Conservation (phyloP, 2,329 filamentous ascomycete genomes). For the Monosporascus sp. region DNA sequence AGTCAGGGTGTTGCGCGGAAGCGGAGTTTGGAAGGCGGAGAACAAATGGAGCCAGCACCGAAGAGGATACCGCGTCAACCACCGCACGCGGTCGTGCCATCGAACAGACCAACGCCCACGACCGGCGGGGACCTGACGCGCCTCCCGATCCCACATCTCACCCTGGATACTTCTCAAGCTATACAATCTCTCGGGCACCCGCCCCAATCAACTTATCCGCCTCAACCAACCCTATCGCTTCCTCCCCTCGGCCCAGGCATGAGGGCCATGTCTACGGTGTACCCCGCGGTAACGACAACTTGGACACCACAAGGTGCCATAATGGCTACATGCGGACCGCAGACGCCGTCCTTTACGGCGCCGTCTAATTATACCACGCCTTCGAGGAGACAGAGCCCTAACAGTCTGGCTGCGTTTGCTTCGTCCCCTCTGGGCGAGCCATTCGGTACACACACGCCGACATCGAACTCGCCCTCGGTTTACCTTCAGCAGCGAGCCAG, state of each 20-base stretch:
- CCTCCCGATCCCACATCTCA: constrained; percentile 67
- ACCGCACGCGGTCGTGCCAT: constrained; percentile 16
- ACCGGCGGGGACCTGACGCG: constrained; percentile 34
- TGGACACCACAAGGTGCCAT: constrained; percentile 33
- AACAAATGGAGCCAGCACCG: constrained; percentile 47
- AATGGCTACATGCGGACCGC: constrained; percentile 26
- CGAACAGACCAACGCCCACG: constrained; percentile 16
- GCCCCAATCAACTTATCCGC: constrained; percentile 34
- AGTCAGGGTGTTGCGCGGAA: constrained; percentile 41
- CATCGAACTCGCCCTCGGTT: constrained; percentile 77
- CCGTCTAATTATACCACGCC: constrained; percentile 42
- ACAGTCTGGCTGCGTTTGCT: constrained; percentile 46
- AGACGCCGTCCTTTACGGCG: constrained; percentile 24
- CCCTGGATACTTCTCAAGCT: constrained; percentile 49
- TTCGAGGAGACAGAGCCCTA: constrained; percentile 48
- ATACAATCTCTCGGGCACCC: constrained; percentile 22
- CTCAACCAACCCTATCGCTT: constrained; percentile 48
- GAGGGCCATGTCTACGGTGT: constrained; percentile 74
- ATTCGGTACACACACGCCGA: constrained; percentile 56
- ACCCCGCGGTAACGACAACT: constrained; percentile 44
- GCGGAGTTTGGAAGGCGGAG: constrained; percentile 44
- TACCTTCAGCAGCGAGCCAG: constrained; percentile 86
- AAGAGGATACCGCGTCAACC: constrained; percentile 41
- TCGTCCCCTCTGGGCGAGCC: constrained; percentile 68
- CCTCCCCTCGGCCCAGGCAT: constrained; percentile 56